Evolutionary conservation across 176 grass and related monocot species (phyloP), one percentile per base, ranked within the genome.

Genomic region (Ensete glaucum): DNA sequence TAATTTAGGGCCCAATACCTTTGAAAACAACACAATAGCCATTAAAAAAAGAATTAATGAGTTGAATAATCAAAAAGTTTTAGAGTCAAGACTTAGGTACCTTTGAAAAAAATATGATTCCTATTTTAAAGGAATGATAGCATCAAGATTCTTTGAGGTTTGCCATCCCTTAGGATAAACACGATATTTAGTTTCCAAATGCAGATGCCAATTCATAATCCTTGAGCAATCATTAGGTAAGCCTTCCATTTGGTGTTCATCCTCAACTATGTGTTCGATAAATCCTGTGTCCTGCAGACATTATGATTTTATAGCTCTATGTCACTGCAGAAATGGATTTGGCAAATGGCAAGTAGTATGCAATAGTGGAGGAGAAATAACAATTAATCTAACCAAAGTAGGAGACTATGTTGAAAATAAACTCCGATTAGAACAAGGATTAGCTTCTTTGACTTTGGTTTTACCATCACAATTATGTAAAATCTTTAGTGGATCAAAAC

Each of bases 191-290:
- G 53, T 71, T 81, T 88, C 85, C 56, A 91, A 49, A 74, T 43
- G 85, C 72, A 91, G 68, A 83, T 83, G 83, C 50, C 81, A 88
- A 76, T 91, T 88, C 77, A 85, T 78, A 74, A 91, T 88, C 79
- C 71, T 78, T 55, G 83, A 83, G 84, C 89, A 91, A 62, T 74
- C 85, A 75, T 54, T 16, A 56, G 83, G 83, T 74, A 88, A 64
- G n/a, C 82, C 85, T 64, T 91, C 89, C 89, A 88, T 88, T 67
- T 91, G 77, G 69, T 55, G 83, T 74, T 91, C 89, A 85, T 91
- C 89, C 67, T 88, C 89, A 53, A 91, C 70, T 52, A 91, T 76
- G 25, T 88, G 89, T 50, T 88, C 89, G 43, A 91, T 78, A 79
- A 88, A 91, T 76, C 85, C 70, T 2, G 85, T 91, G 53, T 80